Evolutionary conservation across 2,329 filamentous ascomycete genomes (phyloP), one percentile per base, ranked within the genome.

Genomic region (Ophiocordyceps robertsii): DNA sequence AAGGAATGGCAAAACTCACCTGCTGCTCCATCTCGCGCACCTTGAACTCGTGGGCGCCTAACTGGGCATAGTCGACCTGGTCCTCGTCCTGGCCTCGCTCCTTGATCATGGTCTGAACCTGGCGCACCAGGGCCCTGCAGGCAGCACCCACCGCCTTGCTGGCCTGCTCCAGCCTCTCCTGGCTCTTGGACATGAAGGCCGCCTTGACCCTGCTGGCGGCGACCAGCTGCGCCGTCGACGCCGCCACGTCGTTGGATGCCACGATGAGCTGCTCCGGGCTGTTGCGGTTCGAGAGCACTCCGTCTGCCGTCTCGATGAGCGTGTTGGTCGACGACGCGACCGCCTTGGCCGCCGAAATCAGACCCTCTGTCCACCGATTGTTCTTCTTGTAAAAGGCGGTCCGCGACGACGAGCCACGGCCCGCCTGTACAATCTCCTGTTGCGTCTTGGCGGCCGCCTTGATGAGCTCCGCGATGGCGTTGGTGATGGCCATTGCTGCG

Each of bases 361-460:
- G 78, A 39, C 92, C 92, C 58, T 98, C 92, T 0, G 92, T 98
- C 92, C 92, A 98, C 41, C 92, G 79, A 67, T 96, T 98, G 75
- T 98, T 95, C 72, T 96, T 96, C 75, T 96, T 96, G 80, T 98
- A 98, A 64, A 98, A 98, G 21, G 89, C 88, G 2, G 89, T 93
- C 44, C 82, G 77, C 37, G 87, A 93, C 41, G 85, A 86, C 24
- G 82, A 84, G 31, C 92, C 92, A 17, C 85, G 82, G 8, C 92
- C 92, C 48, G 94, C 87, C 50, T 88, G 82, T 37, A 98, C 92
- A 57, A 98, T 98, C 66, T 98, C 92, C 60, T 94, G 81, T 61
- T 98, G 92, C 2, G 90, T 93, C 16, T 75, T 80, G 0, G 90
- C 93, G 7, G 92, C 92, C 1, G 92, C 92, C 64, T 92, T 90